phyloP scores from a whole-genome alignment of 768 basidiomycete genomes.

The Lyophyllum shimeji region DNA sequence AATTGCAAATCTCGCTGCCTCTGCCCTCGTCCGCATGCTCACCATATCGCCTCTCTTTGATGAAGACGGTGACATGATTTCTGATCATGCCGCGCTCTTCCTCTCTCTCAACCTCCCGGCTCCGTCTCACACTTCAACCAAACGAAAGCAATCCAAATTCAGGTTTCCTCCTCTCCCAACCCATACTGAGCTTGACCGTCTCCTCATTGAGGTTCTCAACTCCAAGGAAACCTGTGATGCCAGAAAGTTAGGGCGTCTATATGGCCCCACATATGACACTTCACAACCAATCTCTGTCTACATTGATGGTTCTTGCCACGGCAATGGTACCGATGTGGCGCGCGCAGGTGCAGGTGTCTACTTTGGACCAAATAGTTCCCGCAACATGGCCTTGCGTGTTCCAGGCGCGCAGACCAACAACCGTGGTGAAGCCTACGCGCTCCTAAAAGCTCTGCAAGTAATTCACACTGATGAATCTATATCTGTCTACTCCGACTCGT shows the following conservation, averaged over 20 bases:
- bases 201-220: too few species aligned
- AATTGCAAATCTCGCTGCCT: not conserved
- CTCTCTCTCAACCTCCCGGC: too few species aligned
- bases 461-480: not conserved
- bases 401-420: conserved; percentile 13
- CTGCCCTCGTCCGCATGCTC: not conserved
- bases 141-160: too few species aligned
- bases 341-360: conserved; percentile 5
- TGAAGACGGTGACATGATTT: not conserved
- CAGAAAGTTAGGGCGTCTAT: not conserved
- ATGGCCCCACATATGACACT: not conserved
- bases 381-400: not conserved
- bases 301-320: conserved; percentile 4
- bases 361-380: not conserved
- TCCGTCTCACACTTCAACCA: too few species aligned
- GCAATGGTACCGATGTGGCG: not conserved
- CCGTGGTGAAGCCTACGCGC: conserved; percentile 15
- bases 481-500: conserved; percentile 13
- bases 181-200: too few species aligned
- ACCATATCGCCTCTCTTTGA: not conserved
- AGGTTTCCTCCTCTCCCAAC: too few species aligned
- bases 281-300: not conserved
- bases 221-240: not conserved
- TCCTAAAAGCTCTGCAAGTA: conserved; percentile 5
- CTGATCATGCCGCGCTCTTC: too few species aligned